A percentile compares a stretch with the other conserved stretches of the same genome.
These are phyloP conservation scores for Penicillium cinerascens DNA, from an alignment of 495 filamentous ascomycete species.

Conservation along the genomic window DNA sequence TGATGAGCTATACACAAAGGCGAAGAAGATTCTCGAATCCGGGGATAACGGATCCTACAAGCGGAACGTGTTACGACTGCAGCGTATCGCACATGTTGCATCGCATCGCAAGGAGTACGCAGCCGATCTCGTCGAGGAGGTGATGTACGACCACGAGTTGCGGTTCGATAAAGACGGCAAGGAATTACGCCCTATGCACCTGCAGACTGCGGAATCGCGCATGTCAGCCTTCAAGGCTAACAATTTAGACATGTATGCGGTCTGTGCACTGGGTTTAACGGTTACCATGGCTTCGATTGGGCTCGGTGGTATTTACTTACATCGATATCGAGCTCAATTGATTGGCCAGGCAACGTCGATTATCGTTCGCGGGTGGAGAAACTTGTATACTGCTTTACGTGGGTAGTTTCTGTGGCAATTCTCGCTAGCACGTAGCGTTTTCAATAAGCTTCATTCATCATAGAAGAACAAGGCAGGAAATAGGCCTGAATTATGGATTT, in stretches of 20 bases:
- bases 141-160: slow-evolving; percentile 27
- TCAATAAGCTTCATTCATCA: too few species aligned
- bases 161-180: background rate
- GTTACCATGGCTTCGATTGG: background rate
- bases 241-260: slow-evolving; percentile 29
- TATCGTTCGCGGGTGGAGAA: background rate
- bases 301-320: background rate
- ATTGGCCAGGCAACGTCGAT: background rate
- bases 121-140: slow-evolving; percentile 38
- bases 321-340: background rate
- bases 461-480: background rate
- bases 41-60: slow-evolving; percentile 7
- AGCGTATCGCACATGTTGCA: slow-evolving; percentile 32
- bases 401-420: background rate
- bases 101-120: slow-evolving; percentile 31
- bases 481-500: background rate
- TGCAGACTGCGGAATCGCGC: slow-evolving; percentile 39
- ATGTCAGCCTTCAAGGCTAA: slow-evolving; percentile 33
- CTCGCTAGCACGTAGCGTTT: too few species aligned
- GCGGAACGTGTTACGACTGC: slow-evolving; percentile 26
- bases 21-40: slow-evolving; percentile 5
- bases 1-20: slow-evolving; percentile 24
- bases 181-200: slow-evolving; percentile 30
- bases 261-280: slow-evolving; percentile 6
- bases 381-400: background rate